Percentiles rank a stretch among this genome's conserved stretches.
These are phyloP conservation scores for Rosa hybrid DNA, from an alignment of 331 rosid genomes.

Conservation along the genomic window DNA sequence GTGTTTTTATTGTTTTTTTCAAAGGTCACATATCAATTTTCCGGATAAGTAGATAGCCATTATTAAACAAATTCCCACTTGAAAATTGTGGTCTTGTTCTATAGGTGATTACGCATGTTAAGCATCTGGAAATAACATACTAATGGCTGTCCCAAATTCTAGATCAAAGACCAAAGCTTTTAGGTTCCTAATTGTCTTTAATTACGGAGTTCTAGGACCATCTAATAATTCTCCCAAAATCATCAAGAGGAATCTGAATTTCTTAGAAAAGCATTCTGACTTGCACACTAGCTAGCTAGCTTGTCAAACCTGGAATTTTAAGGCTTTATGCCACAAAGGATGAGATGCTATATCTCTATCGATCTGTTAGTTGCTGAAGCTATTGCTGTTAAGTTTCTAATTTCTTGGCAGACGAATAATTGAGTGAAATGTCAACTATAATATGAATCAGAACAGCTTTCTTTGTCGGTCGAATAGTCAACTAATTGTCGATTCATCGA, in stretches of 20 bases:
- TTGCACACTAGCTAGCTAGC: not conserved
- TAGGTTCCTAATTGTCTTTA: too few species aligned
- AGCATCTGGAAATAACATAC: not conserved
- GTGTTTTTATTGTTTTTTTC: too few species aligned
- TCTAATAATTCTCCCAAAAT: not conserved
- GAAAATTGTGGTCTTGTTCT: not conserved
- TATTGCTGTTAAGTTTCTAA: not conserved
- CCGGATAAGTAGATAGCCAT: too few species aligned
- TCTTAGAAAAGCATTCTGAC: not conserved
- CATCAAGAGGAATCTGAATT: not conserved
- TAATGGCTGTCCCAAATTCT: not conserved
- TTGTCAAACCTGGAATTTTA: not conserved
- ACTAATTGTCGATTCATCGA: not conserved
- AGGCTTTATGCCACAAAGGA: not conserved
- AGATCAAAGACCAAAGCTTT: not conserved
- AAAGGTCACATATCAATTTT: too few species aligned
- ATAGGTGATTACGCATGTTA: not conserved
- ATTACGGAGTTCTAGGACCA: not conserved
- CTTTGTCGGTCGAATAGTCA: not conserved
- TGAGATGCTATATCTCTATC: not conserved
- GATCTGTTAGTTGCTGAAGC: too few species aligned
- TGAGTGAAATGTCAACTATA: not conserved
- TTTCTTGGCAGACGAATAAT: not conserved
- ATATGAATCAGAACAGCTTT: not conserved
- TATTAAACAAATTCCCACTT: not conserved